These are phyloP conservation scores for Populus alba DNA, from an alignment of 345 rosid species.

Conservation along the genomic window DNA sequence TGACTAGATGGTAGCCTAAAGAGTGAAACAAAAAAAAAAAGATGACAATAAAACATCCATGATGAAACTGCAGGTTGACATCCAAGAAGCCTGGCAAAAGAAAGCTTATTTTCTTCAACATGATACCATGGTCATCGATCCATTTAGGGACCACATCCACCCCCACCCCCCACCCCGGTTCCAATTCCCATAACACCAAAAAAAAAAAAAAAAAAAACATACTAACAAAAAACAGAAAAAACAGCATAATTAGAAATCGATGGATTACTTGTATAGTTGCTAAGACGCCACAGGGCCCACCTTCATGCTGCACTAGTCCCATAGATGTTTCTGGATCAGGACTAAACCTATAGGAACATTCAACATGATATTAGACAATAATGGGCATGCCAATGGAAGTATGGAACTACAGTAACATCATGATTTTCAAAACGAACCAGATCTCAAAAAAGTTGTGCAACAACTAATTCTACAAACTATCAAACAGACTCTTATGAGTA, in stretches of 20 bases:
- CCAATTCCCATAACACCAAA: not conserved
- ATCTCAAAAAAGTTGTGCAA: not conserved
- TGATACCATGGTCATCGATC: not conserved
- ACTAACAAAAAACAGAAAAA: constrained; percentile 9
- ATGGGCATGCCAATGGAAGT: constrained; percentile 14
- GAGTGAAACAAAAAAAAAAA: not conserved
- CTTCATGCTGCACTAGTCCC: constrained; percentile 99
- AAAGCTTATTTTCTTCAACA: not conserved
- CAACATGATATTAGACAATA: constrained; percentile 28
- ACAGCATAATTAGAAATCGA: constrained; percentile 13
- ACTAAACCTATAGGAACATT: constrained; percentile 71
- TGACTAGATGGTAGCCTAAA: not conserved
- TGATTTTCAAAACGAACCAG: constrained; percentile 6
- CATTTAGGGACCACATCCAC: not conserved
- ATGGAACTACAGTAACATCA: constrained; percentile 8
- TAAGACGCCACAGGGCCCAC: constrained; percentile 99
- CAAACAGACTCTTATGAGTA: not conserved
- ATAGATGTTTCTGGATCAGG: constrained; percentile 92
- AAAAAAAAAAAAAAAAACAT: not conserved
- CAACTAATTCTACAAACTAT: not conserved
- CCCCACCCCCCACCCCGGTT: too few relatives aligned
- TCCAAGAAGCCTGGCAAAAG: not conserved
- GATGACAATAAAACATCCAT: not conserved
- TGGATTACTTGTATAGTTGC: constrained; percentile 87
- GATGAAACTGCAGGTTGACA: not conserved